Evolutionary conservation across 495 filamentous ascomycete genomes (phyloP), one percentile per base, ranked within the genome.

Genomic region (Podospora fimiseda): DNA sequence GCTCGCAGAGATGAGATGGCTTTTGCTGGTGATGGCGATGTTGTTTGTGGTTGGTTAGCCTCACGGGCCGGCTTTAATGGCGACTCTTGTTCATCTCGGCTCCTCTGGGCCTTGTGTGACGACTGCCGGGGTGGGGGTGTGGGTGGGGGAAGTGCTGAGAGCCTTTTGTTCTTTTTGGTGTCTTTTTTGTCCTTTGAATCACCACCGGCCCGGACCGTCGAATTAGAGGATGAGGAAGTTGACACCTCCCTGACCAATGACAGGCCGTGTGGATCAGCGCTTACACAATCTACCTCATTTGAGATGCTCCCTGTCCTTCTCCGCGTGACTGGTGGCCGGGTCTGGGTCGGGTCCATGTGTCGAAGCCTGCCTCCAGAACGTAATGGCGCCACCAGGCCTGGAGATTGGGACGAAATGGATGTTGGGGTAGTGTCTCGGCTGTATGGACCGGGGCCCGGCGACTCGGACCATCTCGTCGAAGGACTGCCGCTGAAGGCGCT

Each of bases 321-420:
- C 52, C 81, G 73, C 21, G 80, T 84, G 22, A 89, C 73, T 8
- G 88, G 87, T 16, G 88, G 85, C 57, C 85, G 74, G 48, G 77
- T 85, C 54, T 80, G 76, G 42, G 76, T 76, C 42, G 83, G 82
- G 57, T 65, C 65, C 19, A 74, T 72, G 64, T 85, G 85, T 67
- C 79, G 77, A 33, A 77, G 65, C 52, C 83, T 80, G 24, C 79
- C 61, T 30, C 74, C 58, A 27, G 58, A 47, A 16, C 88, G 81
- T 27, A 83, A 71, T 21, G 77, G 74, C 39, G 66, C 71, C 52
- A 86, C 65, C 36, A 89, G 78, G 1, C 89, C 87, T 9, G 93
- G 90, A 33, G 93, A 98, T 65, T 93, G 87, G n/a, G 93, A 96
- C 7, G 90, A 95, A 62, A 90, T 81, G 7, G 93, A 96, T n/a